phyloP scores from a whole-genome alignment of 208 protist species.

The Leptomonas seymouri region DNA sequence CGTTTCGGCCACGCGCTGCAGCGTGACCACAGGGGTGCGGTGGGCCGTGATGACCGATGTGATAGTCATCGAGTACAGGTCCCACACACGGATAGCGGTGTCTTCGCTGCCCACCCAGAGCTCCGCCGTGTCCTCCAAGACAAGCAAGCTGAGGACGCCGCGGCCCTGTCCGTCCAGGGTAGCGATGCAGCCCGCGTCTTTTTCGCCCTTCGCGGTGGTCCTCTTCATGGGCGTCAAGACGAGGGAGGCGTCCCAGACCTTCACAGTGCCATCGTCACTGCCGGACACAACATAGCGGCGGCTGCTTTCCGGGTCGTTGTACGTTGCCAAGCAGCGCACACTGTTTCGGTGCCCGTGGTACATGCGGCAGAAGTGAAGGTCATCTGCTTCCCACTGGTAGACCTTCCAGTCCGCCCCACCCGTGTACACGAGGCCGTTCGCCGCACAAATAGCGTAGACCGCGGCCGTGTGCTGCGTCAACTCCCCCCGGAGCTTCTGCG shows the following conservation, averaged over 20 bases:
- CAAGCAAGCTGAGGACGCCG: constrained; percentile 39
- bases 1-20: constrained; percentile 53
- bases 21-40: constrained; percentile 47
- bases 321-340: constrained; percentile 55
- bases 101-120: constrained; percentile 72
- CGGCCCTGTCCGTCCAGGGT: constrained; percentile 45
- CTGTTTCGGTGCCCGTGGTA: constrained; percentile 65
- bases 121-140: constrained; percentile 47
- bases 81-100: constrained; percentile 62
- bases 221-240: constrained; percentile 11
- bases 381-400: constrained; percentile 59
- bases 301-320: constrained; percentile 36
- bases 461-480: constrained; percentile 64
- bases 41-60: constrained; percentile 49
- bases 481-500: constrained; percentile 35
- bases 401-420: constrained; percentile 78
- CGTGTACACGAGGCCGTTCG: constrained; percentile 58
- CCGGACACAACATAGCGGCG: constrained; percentile 53
- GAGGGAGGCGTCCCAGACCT: constrained; percentile 51
- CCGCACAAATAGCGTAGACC: constrained; percentile 48
- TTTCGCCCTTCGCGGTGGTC: constrained; percentile 26
- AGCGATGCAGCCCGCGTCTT: constrained; percentile 50
- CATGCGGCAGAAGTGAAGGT: constrained; percentile 58
- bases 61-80: constrained; percentile 41
- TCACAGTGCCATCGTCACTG: constrained; percentile 68